Evolutionary conservation across 805 yeast species (phyloP).

Genomic region (Candida sphagnicola): DNA sequence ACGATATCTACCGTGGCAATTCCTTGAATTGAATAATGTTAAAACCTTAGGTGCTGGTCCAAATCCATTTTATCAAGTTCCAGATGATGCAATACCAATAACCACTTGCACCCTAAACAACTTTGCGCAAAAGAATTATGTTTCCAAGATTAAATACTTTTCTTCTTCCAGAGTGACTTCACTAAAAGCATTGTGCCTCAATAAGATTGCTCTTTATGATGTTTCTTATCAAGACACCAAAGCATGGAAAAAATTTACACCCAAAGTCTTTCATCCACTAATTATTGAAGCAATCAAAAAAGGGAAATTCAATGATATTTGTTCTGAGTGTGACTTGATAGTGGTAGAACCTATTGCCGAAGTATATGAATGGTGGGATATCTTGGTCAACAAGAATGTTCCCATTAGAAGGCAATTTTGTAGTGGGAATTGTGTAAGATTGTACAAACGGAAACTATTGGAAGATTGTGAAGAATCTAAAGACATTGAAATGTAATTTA

Average conservation of each 20-base stretch:
- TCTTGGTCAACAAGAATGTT: constrained; percentile 43
- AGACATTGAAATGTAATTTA: neutral
- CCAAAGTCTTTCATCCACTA: constrained; percentile 40
- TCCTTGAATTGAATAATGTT: constrained; percentile 42
- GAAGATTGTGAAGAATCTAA: constrained; percentile 1
- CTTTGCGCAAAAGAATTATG: constrained; percentile 11
- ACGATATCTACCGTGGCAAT: constrained; percentile 49
- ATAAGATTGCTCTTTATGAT: constrained; percentile 47
- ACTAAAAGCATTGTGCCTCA: constrained; percentile 44
- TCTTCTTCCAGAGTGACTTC: constrained; percentile 35
- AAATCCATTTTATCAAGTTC: constrained; percentile 36
- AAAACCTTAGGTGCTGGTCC: constrained; percentile 52
- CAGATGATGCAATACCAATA: constrained; percentile 22
- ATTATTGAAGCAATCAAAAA: constrained; percentile 52
- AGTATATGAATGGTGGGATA: constrained; percentile 65
- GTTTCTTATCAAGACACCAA: constrained; percentile 52
- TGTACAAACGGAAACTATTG: constrained; percentile 14
- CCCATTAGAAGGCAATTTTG: constrained; percentile 58
- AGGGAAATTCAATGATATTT: constrained; percentile 47
- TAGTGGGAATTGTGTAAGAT: constrained; percentile 42
- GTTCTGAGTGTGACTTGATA: constrained; percentile 47
- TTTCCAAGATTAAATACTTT: constrained; percentile 25
- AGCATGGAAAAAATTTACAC: constrained; percentile 49
- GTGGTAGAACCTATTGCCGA: constrained; percentile 57
- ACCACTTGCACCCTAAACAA: constrained; percentile 19